Conservation (phyloP, 805 yeast genomes). For the Starmera amethionina region DNA sequence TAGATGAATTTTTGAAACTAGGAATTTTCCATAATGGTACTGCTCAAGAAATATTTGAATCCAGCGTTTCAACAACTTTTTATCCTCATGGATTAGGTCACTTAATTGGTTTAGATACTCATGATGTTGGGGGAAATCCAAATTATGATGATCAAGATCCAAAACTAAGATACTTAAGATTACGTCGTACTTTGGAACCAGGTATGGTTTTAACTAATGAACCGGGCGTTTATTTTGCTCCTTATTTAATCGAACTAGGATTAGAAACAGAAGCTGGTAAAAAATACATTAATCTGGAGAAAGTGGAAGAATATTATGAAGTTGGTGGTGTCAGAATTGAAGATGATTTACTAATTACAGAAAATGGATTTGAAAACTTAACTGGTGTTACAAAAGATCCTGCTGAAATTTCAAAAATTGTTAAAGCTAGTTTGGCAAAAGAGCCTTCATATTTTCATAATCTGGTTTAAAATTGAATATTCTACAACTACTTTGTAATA, state of each 20-base stretch:
- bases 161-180: conserved; percentile 64
- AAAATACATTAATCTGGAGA: conserved; percentile 43
- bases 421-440: conserved; percentile 55
- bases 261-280: conserved; percentile 29
- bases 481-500: neutral
- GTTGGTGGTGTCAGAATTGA: conserved; percentile 98
- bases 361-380: conserved; percentile 67
- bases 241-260: conserved; percentile 62
- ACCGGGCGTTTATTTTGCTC: conserved; percentile 90
- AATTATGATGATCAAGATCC: conserved; percentile 80
- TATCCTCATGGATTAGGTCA: conserved; percentile 97
- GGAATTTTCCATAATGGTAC: conserved; percentile 64
- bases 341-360: conserved; percentile 79
- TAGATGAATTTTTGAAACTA: conserved; percentile 56
- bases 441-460: conserved; percentile 56
- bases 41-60: conserved; percentile 56
- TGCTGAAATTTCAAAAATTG: conserved; percentile 67
- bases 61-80: conserved; percentile 68
- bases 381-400: conserved; percentile 84
- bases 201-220: conserved; percentile 92
- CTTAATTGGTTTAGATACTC: conserved; percentile 88
- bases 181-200: conserved; percentile 59
- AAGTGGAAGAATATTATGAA: conserved; percentile 69
- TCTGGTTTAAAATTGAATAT: conserved; percentile 8
- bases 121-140: conserved; percentile 87